Evolutionary conservation across 345 rosid species (phyloP), one percentile per base, ranked within the genome.

Genomic region (Crucihimalaya himalaica): DNA sequence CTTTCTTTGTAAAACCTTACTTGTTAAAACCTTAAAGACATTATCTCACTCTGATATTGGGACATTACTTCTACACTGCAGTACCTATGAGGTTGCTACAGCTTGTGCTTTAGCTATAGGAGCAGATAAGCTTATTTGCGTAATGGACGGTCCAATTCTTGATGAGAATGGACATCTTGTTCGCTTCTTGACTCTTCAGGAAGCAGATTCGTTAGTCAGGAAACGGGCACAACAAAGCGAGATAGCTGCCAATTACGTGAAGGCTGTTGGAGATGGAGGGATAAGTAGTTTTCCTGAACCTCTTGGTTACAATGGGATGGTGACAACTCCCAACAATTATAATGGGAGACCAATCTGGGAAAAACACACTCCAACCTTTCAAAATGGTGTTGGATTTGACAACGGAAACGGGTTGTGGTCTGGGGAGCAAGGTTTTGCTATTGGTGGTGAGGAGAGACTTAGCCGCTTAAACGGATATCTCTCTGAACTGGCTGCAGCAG

Each of bases 61-160:
- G 45, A 63, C 66, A 37, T 42, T 60, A 68, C 59, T 62, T 79
- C 68, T 37, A 52, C 23, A 14, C 25, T 46, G 80, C 90, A 94
- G 97, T 88, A 91, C 96, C 52, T 94, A 89, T 70, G 98, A 94
- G 86, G 98, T 94, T 39, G 98, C 98, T 55, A 94, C 98, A 20
- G 97, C 98, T 31, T 94, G 98, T 85, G 98, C 98, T 59, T 76
- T 89, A 70, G 96, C 98, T 34, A 86, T 94, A 79, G 93, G 84
- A 62, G 98, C 97, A 68, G 97, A 94, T 75, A 94, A 94, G 82
- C 98, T 94, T 83, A 89, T 94, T 47, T 89, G 96, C 73, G 74
- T 89, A 59, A 86, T 89, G 76, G 97, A 94, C 64, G 98, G 96
- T 71, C 96, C 96, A n/a, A 87, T 94, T 72, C 78, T 82, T 34